phyloP scores from a whole-genome alignment of 768 basidiomycete species.

The Mycena maculata region DNA sequence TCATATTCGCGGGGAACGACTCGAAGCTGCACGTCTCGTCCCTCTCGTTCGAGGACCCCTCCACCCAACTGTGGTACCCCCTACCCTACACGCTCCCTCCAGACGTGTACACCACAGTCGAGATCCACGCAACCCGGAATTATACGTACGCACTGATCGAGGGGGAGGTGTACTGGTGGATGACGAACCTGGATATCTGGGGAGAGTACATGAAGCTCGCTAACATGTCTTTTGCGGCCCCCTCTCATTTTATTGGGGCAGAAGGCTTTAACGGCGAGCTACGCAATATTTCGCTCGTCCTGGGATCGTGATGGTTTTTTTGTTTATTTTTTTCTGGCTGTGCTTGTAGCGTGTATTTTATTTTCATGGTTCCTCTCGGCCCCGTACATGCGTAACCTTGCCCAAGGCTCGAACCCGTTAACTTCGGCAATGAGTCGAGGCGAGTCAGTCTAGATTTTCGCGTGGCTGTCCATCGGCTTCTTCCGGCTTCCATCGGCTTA shows the following conservation, averaged over 20 bases:
- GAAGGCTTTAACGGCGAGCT: conserved; percentile 41
- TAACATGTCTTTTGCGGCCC: conserved; percentile 60
- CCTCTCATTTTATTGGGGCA: conserved; percentile 49
- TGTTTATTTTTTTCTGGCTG: too few species aligned
- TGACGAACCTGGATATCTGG: conserved; percentile 53
- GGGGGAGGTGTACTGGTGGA: conserved; percentile 46
- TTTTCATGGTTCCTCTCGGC: too few species aligned
- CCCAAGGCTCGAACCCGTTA: too few species aligned
- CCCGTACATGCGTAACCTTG: too few species aligned
- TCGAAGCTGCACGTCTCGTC: conserved; percentile 50
- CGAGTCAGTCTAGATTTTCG: too few species aligned
- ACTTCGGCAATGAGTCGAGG: too few species aligned
- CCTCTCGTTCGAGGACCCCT: conserved; percentile 53
- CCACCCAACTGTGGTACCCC: conserved; percentile 46
- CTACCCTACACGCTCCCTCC: conserved; percentile 45
- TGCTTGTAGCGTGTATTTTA: too few species aligned
- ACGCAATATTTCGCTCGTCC: background rate
- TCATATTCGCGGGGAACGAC: conserved; percentile 50
- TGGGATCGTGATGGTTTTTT: background rate
- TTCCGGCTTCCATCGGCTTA: too few species aligned
- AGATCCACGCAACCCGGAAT: conserved; percentile 50
- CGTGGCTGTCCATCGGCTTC: too few species aligned
- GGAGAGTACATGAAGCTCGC: conserved; percentile 50
- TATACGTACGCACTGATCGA: conserved; percentile 49
- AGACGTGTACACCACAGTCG: conserved; percentile 47